Percentiles rank a stretch among this genome's conserved stretches.
Evolutionary conservation across 441 rosid genomes (phyloP).

Genomic region (Jatropha podagrica): DNA sequence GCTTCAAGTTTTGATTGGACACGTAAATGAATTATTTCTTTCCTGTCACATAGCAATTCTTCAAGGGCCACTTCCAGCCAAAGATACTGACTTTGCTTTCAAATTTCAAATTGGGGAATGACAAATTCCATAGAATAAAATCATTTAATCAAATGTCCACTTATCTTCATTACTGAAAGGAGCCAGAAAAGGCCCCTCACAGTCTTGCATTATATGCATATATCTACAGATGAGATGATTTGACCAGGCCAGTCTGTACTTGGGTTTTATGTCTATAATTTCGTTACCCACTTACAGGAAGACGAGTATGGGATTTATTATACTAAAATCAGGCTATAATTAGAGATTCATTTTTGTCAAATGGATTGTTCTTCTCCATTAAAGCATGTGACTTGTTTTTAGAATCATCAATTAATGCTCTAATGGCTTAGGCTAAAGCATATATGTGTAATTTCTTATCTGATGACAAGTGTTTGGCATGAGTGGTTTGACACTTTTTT

Average conservation of each 20-base stretch:
- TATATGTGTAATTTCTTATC: no score
- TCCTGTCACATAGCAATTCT: constrained; percentile 2
- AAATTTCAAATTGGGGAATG: neutral
- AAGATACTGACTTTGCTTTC: constrained; percentile 2
- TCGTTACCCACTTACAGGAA: neutral
- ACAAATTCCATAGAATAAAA: neutral
- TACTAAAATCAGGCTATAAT: constrained; percentile 14
- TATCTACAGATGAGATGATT: constrained; percentile 22
- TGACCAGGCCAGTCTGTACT: constrained; percentile 34
- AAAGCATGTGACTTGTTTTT: neutral
- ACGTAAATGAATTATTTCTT: constrained; percentile 2
- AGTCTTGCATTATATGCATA: neutral
- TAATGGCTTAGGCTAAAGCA: neutral
- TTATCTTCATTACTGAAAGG: constrained; percentile 11
- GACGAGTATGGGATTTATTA: constrained; percentile 1
- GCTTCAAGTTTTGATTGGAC: neutral
- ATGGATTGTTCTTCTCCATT: neutral
- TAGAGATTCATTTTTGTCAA: neutral
- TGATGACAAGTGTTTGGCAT: no score
- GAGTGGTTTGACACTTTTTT: no score
- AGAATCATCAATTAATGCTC: neutral
- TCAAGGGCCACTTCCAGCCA: constrained; percentile 13
- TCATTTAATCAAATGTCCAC: neutral
- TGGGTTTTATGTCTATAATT: neutral
- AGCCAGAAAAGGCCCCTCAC: neutral